A percentile compares a stretch with the other conserved stretches of the same genome.
Evolutionary conservation across 2,329 filamentous ascomycete genomes (phyloP).

Genomic region (Aspergillus ustus): DNA sequence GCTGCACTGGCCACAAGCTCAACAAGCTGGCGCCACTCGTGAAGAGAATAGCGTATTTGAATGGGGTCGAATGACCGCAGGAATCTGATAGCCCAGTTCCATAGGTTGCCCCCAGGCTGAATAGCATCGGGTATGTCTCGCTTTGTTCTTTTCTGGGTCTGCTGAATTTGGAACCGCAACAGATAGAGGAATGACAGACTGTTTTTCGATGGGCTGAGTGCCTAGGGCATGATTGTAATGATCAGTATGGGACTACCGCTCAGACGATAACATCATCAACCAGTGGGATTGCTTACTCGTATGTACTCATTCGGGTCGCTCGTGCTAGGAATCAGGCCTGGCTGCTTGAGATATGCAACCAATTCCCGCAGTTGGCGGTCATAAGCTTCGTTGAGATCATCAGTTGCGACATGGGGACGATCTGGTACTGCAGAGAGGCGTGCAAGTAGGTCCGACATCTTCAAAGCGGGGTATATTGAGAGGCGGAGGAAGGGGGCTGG

Average conservation of each 20-base stretch:
- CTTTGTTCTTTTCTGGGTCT: constrained; percentile 39
- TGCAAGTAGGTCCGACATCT: constrained; percentile 38
- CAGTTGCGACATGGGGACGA: constrained; percentile 37
- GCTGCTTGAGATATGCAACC: constrained; percentile 43
- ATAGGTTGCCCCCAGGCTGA: constrained; percentile 51
- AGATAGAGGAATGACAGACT: constrained; percentile 63
- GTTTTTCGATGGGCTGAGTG: constrained; percentile 61
- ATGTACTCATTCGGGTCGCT: constrained; percentile 41
- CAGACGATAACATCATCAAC: neutral
- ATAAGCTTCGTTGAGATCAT: constrained; percentile 47
- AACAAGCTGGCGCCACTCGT: constrained; percentile 42
- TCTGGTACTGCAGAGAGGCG: constrained; percentile 47
- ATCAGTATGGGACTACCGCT: constrained; percentile 7
- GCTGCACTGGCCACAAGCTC: constrained; percentile 38
- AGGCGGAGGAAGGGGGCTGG: neutral
- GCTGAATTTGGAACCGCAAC: constrained; percentile 55
- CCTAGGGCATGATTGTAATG: constrained; percentile 22
- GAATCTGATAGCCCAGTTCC: constrained; percentile 55
- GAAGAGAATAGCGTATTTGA: constrained; percentile 51
- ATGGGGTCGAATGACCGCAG: constrained; percentile 57
- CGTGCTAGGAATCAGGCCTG: constrained; percentile 36
- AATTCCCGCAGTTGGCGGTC: constrained; percentile 49
- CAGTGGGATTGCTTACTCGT: neutral
- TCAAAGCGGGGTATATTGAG: neutral
- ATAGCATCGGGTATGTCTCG: constrained; percentile 45